A percentile compares a stretch with the other conserved stretches of the same genome.
phyloP scores from a whole-genome alignment of 345 rosid genomes.

The Camelina hispida region DNA sequence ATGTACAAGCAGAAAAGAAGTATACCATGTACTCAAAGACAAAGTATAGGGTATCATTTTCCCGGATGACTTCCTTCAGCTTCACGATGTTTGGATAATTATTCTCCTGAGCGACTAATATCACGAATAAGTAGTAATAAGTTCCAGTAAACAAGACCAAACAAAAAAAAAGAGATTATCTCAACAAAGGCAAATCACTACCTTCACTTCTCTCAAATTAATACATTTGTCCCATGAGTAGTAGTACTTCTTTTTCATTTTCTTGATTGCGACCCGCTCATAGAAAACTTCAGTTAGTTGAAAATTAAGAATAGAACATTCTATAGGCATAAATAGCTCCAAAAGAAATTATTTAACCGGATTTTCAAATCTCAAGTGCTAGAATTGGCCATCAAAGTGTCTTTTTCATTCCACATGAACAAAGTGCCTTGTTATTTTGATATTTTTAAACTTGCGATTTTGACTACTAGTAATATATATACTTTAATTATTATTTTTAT shows the following conservation, averaged over 20 bases:
- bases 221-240: constrained; percentile 94
- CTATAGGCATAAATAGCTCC: neutral
- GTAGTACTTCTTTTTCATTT: constrained; percentile 95
- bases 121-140: constrained; percentile 7
- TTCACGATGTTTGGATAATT: constrained; percentile 94
- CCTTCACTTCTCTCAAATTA: constrained; percentile 97
- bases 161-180: neutral
- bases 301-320: constrained; percentile 19
- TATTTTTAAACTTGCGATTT: too few species aligned
- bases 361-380: too few species aligned
- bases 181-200: constrained; percentile 32
- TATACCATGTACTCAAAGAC: constrained; percentile 96
- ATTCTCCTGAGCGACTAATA: constrained; percentile 80
- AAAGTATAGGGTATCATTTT: constrained; percentile 80
- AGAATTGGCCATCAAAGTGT: too few species aligned
- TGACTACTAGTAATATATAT: too few species aligned
- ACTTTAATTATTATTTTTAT: too few species aligned
- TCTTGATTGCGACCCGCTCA: constrained; percentile 89
- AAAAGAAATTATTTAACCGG: neutral
- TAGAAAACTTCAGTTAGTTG: neutral
- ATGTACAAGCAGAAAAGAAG: constrained; percentile 25
- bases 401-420: too few species aligned
- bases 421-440: too few species aligned
- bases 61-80: constrained; percentile 95
- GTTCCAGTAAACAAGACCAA: constrained; percentile 6